Base-by-base conservation (phyloP, 192 early-diverging fungal genomes). In the Podochytrium sp. region DNA sequence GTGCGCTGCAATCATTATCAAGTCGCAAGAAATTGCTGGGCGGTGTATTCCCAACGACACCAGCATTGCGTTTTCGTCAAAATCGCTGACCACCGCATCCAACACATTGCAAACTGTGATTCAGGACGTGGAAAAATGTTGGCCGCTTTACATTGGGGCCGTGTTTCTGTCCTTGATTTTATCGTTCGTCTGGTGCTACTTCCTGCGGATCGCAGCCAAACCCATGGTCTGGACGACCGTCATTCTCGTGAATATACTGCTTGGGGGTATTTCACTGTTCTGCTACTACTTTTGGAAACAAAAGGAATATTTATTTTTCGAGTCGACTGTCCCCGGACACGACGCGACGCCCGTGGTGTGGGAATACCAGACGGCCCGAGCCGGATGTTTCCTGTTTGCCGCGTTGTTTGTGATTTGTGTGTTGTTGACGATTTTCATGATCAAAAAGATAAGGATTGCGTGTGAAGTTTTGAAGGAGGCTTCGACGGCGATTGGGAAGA, bases 391-490 rank as follows among this genome's bases (percentile, higher is more conserved):
- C 57, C 34, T 67, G 27, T 61, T 77, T 16, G 34, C 74, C 33
- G 83, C 73, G 1, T 65, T 78, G 12, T 76, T 85, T 40, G 78
- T 73, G 3, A 47, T 75, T 1, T 53, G 85, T n/a, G 41, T 83
- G 33, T 23, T 86, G 4, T 55, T 89, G 39, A 84, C 81, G 0
- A 74, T 87, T 23, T 80, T 76, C 42, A 42, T 86, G 79, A 30
- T 62, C 33, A 80, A 81, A 20, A 79, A 86, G 14, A 87, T 89
- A 57, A 62, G 76, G 1, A 83, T 89, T 49, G 87, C 87, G 0
- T 72, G 82, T 23, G 59, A 75, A 38, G 76, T 89, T 69, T 76
- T 89, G 72, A 85, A 84, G 57, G 83, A 86, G 41, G 72, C 87
- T 2, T 43, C 74, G 2, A 34, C 34, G 4, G 83, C 85, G 25